A percentile compares a stretch with the other conserved stretches of the same genome.
These are phyloP conservation scores for Pontederia crassipes DNA, from an alignment of 176 grass and related monocot genomes.

Conservation along the genomic window DNA sequence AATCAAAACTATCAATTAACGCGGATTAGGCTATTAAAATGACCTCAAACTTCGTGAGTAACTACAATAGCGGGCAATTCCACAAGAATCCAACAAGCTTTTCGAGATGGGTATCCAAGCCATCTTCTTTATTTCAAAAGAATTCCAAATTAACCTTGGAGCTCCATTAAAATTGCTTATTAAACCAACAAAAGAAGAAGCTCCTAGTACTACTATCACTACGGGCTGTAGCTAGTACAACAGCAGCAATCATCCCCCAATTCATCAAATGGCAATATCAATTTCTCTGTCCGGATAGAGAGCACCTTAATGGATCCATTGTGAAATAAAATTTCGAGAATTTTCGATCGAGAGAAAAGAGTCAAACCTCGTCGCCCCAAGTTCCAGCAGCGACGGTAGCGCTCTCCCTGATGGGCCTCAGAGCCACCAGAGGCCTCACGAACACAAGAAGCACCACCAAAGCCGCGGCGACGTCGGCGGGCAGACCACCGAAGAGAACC, in stretches of 20 bases:
- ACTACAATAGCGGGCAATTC: too few species aligned
- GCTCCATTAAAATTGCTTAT: not conserved
- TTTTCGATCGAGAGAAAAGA: not conserved
- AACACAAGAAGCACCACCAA: conserved; percentile 22
- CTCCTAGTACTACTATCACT: not conserved
- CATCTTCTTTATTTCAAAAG: too few species aligned
- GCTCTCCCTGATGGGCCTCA: conserved; percentile 70
- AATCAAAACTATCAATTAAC: too few species aligned
- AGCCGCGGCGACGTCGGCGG: not conserved
- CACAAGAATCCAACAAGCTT: too few species aligned
- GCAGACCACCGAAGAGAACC: conserved; percentile 5
- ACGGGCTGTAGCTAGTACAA: not conserved
- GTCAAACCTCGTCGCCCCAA: conserved; percentile 74
- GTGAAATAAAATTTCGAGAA: conserved; percentile 2
- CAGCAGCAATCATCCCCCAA: not conserved
- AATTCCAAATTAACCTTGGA: too few species aligned
- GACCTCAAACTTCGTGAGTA: too few species aligned
- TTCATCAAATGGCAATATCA: not conserved
- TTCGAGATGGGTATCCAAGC: too few species aligned
- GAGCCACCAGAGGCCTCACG: conserved; percentile 28
- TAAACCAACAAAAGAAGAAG: not conserved
- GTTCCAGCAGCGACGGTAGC: conserved; percentile 30
- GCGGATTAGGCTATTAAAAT: too few species aligned
- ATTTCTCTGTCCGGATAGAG: not conserved
- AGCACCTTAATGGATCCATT: conserved; percentile 3